Conservation (phyloP, 2,329 filamentous ascomycete species). For the Microsporum ferrugineum region DNA sequence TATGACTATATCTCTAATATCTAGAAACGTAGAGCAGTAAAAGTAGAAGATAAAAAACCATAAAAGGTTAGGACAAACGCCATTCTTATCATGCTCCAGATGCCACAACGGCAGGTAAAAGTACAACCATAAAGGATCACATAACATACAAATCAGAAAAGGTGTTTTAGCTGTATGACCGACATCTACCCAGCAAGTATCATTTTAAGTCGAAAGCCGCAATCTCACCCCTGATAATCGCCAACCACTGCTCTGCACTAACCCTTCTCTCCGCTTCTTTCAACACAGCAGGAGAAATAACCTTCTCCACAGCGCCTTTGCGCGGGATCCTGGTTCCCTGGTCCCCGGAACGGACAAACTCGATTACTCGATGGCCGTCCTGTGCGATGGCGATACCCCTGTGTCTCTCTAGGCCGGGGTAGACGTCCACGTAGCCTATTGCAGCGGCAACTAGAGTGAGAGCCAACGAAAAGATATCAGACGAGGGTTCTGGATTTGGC, state of each 20-base stretch:
- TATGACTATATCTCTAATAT: not conserved
- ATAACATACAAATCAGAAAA: not conserved
- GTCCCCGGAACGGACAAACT: conserved; percentile 28
- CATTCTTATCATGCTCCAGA: not conserved
- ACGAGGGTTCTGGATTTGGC: conserved; percentile 27
- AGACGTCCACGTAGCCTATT: conserved; percentile 36
- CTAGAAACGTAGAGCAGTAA: not conserved
- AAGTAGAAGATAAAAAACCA: not conserved
- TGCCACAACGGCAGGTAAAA: not conserved
- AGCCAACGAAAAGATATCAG: conserved; percentile 38
- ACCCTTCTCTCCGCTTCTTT: conserved; percentile 29
- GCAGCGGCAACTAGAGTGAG: conserved; percentile 36
- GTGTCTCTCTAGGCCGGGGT: conserved; percentile 30
- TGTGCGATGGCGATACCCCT: conserved; percentile 34
- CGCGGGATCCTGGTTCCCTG: conserved; percentile 31
- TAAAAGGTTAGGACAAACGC: not conserved
- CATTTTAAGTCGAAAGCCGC: not conserved
- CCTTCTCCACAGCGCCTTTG: conserved; percentile 31
- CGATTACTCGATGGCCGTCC: conserved; percentile 34
- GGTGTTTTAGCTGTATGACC: not conserved
- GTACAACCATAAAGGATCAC: not conserved
- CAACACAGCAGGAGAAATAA: conserved; percentile 28
- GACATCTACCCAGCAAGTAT: not conserved
- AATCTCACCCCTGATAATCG: not conserved
- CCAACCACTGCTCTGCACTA: conserved; percentile 23